These are phyloP conservation scores for Gracilaria domingensis DNA, from an alignment of 23 red algal species.

Conservation along the genomic window DNA sequence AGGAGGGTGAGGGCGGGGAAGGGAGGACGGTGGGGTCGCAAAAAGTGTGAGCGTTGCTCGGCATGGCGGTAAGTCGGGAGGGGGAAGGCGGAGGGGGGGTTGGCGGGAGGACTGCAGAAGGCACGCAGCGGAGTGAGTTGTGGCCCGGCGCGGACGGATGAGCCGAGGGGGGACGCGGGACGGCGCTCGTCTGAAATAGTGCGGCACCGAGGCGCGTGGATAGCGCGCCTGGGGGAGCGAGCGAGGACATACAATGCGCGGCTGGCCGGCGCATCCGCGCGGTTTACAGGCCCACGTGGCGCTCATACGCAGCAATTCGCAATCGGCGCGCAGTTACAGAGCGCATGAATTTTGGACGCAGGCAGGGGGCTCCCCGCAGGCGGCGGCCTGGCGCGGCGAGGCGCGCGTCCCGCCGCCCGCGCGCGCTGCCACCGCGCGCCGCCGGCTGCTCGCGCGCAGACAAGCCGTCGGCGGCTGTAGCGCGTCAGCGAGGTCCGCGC, in stretches of 20 bases:
- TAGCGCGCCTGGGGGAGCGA: too few species aligned
- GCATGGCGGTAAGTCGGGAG: not conserved
- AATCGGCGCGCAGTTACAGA: not conserved
- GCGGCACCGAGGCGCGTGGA: not conserved
- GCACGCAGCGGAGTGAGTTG: not conserved
- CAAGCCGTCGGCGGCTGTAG: not conserved
- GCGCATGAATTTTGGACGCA: not conserved
- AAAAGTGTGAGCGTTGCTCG: not conserved
- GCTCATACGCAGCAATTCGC: not conserved
- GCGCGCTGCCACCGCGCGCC: not conserved
- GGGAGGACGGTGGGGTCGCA: not conserved
- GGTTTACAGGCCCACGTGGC: slow-evolving; percentile 21
- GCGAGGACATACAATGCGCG: too few species aligned
- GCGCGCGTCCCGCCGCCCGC: not conserved
- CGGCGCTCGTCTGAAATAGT: not conserved
- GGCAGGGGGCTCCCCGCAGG: slow-evolving; percentile 9
- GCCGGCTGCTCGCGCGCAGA: not conserved
- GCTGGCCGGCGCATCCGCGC: slow-evolving; percentile 2
- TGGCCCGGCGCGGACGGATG: not conserved
- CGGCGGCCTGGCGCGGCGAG: too few species aligned
- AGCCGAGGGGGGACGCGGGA: not conserved
- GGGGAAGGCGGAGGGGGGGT: too few species aligned
- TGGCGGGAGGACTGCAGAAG: slow-evolving; percentile 4
- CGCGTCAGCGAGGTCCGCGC: not conserved
- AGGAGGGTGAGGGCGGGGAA: not conserved